Conservation (phyloP, 2,329 filamentous ascomycete species). For the Neocatenulostroma microsporum region DNA sequence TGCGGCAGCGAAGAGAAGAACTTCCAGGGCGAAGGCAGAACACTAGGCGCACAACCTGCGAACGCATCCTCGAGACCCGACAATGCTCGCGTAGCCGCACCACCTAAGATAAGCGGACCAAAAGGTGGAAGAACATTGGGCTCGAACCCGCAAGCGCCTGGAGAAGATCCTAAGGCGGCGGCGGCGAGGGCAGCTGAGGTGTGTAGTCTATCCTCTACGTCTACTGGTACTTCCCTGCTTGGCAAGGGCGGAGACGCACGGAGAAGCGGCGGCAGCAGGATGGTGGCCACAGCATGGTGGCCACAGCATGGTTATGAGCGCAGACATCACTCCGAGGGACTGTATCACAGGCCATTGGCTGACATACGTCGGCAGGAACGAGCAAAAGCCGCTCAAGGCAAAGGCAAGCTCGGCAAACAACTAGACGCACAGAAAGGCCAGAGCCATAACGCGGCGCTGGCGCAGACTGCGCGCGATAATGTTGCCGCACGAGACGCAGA, state of each 20-base stretch:
- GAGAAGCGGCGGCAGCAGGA: slow-evolving; percentile 4
- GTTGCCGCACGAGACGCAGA: slow-evolving; percentile 61
- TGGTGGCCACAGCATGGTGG: slow-evolving; percentile 11
- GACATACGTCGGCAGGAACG: slow-evolving; percentile 49
- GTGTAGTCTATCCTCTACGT: slow-evolving; percentile 29
- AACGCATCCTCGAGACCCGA: slow-evolving; percentile 36
- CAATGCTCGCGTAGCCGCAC: slow-evolving; percentile 29
- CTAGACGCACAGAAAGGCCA: slow-evolving; percentile 69
- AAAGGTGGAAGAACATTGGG: slow-evolving; percentile 55
- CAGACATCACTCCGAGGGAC: too few relatives aligned
- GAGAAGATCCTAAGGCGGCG: slow-evolving; percentile 57
- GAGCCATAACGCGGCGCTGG: slow-evolving; percentile 60
- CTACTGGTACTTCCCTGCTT: background rate
- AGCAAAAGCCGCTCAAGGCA: slow-evolving; percentile 51
- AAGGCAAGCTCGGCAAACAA: slow-evolving; percentile 63
- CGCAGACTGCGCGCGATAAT: slow-evolving; percentile 60
- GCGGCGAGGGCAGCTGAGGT: slow-evolving; percentile 84
- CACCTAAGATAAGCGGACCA: slow-evolving; percentile 42
- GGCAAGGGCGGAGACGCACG: background rate
- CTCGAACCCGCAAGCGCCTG: slow-evolving; percentile 26
- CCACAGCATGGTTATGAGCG: slow-evolving; percentile 15
- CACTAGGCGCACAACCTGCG: slow-evolving; percentile 52
- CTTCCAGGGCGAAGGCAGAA: slow-evolving; percentile 66
- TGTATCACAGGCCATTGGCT: too few relatives aligned
- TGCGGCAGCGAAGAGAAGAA: slow-evolving; percentile 67